Base-by-base conservation (phyloP, 495 filamentous ascomycete species). In the Podospora sp. region DNA sequence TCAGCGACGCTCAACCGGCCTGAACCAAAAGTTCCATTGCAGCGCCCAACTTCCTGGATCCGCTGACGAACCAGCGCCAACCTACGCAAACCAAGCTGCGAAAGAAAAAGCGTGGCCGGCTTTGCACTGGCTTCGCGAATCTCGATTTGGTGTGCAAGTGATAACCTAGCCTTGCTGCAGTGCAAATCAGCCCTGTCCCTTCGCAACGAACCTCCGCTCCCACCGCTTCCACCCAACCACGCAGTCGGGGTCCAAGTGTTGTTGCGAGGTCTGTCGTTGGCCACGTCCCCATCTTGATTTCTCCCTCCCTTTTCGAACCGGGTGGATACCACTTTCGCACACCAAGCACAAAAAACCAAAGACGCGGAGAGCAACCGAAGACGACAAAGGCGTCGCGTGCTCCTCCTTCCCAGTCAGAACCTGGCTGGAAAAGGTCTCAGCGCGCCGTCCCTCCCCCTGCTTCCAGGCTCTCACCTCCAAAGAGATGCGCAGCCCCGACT, bases 401-500 rank as follows among this genome's bases (percentile, higher is more conserved):
- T n/a, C 55, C 1, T 25, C 53, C 55, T 27, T 59, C 18, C 27
- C 26, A 8, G 29, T 58, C 56, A 46, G 40, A 2, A 6, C 2
- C 16, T 46, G 40, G 14, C 14, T 46, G 40, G 40, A 12, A 46
- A 18, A 46, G 40, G 40, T 18, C 40, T 46, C 40, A 11, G 40
- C 40, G 40, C 4, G 14, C 4, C 33, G 33, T 36, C 6, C 33
- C 12, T 36, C 12, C 40, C 16, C 40, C 40, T 46, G 16, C 40
- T 46, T 18, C 16, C 29, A 33, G 8, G 29, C 8, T 8, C 29
- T 33, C 29, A 8, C 29, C 29, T 33, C 29, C 29, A 33, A 33
- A 3, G 29, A 46, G 40, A 57, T 57, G 53, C 53, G 53, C 53
- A 24, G 53, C 53, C 53, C 53, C 26, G 21, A 57, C 53, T 57